Conservation (phyloP, 2,329 filamentous ascomycete genomes). For the Diaporthe humulicola region DNA sequence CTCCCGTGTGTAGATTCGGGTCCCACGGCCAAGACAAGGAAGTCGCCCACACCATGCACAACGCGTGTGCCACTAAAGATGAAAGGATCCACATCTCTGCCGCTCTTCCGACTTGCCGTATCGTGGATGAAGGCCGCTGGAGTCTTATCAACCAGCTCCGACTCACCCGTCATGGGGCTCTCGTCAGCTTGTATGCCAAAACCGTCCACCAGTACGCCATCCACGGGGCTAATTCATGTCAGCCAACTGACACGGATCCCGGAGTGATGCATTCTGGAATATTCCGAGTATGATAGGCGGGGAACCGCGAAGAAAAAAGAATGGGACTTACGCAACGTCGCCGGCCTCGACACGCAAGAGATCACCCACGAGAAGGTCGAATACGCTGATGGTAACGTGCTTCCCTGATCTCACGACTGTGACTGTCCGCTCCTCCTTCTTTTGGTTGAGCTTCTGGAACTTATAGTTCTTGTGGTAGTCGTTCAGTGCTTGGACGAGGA, state of each 20-base stretch:
- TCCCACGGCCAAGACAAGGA: conserved; percentile 81
- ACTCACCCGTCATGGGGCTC: conserved; percentile 83
- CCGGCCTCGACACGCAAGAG: conserved; percentile 80
- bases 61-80: conserved; percentile 86
- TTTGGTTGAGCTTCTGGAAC: conserved; percentile 84
- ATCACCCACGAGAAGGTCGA: conserved; percentile 81
- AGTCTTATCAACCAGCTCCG: conserved; percentile 78
- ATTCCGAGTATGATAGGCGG: no score
- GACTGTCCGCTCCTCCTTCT: conserved; percentile 81
- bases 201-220: conserved; percentile 78
- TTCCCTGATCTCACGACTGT: conserved; percentile 83
- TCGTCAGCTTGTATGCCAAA: conserved; percentile 79
- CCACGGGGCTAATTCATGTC: no score
- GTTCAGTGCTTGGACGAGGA: conserved; percentile 56
- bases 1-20: conserved; percentile 82
- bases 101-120: conserved; percentile 55
- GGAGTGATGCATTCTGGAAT: no score
- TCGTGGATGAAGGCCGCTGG: conserved; percentile 72
- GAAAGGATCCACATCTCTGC: conserved; percentile 74
- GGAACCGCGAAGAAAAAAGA: no score
- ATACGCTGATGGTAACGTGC: conserved; percentile 76
- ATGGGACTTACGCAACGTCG: conserved; percentile 77
- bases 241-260: no score
- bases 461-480: conserved; percentile 87
- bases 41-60: conserved; percentile 80